Evolutionary conservation across 495 filamentous ascomycete genomes (phyloP).

Genomic region (Podospora pseudoanserina): DNA sequence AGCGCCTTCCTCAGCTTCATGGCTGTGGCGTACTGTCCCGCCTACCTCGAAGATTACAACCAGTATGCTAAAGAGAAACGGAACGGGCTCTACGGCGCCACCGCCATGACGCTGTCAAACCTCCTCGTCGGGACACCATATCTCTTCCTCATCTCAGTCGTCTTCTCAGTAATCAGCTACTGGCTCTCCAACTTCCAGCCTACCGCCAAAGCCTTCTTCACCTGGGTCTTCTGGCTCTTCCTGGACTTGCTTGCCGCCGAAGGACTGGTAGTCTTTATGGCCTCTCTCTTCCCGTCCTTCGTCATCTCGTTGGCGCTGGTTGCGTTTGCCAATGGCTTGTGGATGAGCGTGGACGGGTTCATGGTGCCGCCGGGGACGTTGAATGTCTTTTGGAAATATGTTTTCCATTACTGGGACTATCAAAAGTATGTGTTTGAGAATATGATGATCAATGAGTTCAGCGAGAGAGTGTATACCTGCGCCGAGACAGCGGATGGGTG

Average conservation of each 20-base stretch:
- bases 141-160: constrained; percentile 67
- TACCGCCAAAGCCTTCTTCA: constrained; percentile 63
- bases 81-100: constrained; percentile 74
- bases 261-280: constrained; percentile 71
- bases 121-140: constrained; percentile 79
- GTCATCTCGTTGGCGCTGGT: constrained; percentile 71
- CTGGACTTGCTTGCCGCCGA: constrained; percentile 78
- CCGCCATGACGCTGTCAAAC: constrained; percentile 69
- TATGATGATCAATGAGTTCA: constrained; percentile 88
- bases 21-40: constrained; percentile 79
- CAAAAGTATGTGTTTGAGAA: constrained; percentile 82
- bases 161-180: constrained; percentile 73
- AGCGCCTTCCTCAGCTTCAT: constrained; percentile 89
- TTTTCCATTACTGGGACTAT: constrained; percentile 81
- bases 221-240: constrained; percentile 83
- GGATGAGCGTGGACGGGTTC: constrained; percentile 83
- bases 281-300: constrained; percentile 69
- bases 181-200: constrained; percentile 76
- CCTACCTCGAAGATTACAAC: constrained; percentile 74
- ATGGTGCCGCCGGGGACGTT: constrained; percentile 65
- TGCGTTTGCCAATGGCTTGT: constrained; percentile 79
- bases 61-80: constrained; percentile 74
- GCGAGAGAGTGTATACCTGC: constrained; percentile 58
- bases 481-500: constrained; percentile 38
- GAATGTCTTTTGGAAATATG: constrained; percentile 81